Percentiles rank a stretch among this genome's conserved stretches.
phyloP scores from a whole-genome alignment of 306 rosid species.

The Begonia peltatifolia region DNA sequence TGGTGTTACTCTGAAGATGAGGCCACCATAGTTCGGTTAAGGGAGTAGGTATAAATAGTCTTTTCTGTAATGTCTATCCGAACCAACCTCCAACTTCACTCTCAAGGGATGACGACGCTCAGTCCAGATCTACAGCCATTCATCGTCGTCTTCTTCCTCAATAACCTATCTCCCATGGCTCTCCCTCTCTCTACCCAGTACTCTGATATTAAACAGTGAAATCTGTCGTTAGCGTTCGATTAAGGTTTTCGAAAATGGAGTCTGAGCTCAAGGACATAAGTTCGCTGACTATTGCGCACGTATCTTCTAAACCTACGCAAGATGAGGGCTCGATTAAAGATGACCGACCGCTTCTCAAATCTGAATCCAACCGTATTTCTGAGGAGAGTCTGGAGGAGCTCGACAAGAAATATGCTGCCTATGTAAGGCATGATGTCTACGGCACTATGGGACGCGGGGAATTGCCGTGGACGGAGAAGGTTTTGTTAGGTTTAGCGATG shows the following conservation, averaged over 20 bases:
- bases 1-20: too few species aligned
- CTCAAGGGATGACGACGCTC: too few species aligned
- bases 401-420: slow-evolving; percentile 74
- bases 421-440: slow-evolving; percentile 55
- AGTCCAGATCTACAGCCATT: too few species aligned
- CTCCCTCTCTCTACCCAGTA: too few species aligned
- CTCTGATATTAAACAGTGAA: too few species aligned
- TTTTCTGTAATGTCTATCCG: too few species aligned
- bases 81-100: too few species aligned
- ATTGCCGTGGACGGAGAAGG: slow-evolving; percentile 53
- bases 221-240: too few species aligned
- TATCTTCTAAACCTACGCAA: slow-evolving; percentile 15
- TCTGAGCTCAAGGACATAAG: slow-evolving; percentile 59
- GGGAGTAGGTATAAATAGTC: too few species aligned
- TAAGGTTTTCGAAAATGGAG: slow-evolving; percentile 14
- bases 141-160: too few species aligned
- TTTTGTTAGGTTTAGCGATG: slow-evolving; percentile 45
- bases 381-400: slow-evolving; percentile 34
- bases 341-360: slow-evolving; percentile 64
- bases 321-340: slow-evolving; percentile 15
- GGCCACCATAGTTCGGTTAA: too few species aligned
- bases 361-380: slow-evolving; percentile 22
- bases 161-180: too few species aligned
- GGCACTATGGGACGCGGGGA: slow-evolving; percentile 95
- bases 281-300: slow-evolving; percentile 5